Evolutionary conservation across 768 basidiomycete species (phyloP).

Genomic region (Daedaleopsis sinensis): DNA sequence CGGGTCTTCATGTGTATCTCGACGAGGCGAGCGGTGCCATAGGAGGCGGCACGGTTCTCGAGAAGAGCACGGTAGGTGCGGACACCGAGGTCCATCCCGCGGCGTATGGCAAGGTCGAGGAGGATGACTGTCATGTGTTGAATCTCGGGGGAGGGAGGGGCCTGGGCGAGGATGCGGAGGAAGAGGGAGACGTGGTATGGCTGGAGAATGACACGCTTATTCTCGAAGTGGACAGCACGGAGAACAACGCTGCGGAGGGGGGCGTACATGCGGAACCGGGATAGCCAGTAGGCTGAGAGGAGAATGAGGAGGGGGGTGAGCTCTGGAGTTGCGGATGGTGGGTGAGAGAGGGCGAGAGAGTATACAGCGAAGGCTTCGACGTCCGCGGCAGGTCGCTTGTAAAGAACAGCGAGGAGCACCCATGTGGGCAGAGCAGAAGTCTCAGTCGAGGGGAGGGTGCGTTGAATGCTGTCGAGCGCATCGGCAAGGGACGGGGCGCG

Average conservation of each 20-base stretch:
- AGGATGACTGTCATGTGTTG: background rate
- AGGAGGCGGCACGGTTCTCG: background rate
- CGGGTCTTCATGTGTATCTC: constrained; percentile 1
- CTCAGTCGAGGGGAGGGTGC: background rate
- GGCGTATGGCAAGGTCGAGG: constrained; percentile 2
- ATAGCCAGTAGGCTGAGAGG: constrained; percentile 50
- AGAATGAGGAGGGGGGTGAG: constrained; percentile 49
- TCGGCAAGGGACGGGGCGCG: background rate
- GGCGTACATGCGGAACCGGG: constrained; percentile 49
- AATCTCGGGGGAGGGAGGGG: background rate
- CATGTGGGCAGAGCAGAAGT: constrained; percentile 45
- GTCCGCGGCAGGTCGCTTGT: constrained; percentile 47
- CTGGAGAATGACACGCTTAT: constrained; percentile 25
- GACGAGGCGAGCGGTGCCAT: background rate
- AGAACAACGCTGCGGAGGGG: constrained; percentile 38
- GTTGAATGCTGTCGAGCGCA: constrained; percentile 6
- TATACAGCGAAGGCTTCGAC: constrained; percentile 47
- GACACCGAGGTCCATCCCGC: background rate
- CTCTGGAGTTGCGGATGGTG: constrained; percentile 34
- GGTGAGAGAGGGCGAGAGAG: constrained; percentile 45
- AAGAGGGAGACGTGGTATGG: constrained; percentile 13
- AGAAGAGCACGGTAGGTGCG: constrained; percentile 4
- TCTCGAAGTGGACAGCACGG: constrained; percentile 38
- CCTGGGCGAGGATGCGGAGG: constrained; percentile 11
- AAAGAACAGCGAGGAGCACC: constrained; percentile 55